phyloP scores from a whole-genome alignment of 768 basidiomycete species.

The Boletus vinaceobasis region DNA sequence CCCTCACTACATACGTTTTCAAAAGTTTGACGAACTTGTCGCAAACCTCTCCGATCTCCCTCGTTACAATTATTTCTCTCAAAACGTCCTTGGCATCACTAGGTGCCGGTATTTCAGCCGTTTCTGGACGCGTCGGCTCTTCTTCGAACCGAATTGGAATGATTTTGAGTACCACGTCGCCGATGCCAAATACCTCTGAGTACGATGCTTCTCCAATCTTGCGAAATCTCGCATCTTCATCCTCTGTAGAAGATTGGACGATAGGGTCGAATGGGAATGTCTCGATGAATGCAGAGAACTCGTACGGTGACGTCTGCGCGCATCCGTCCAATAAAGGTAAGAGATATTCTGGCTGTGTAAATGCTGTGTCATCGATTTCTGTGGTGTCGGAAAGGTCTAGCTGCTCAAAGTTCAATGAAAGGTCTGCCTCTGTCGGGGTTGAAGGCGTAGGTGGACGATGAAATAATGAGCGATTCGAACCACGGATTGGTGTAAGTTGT shows the following conservation, averaged over 20 bases:
- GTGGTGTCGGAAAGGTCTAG: slow-evolving; percentile 48
- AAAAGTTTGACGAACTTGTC: slow-evolving; percentile 76
- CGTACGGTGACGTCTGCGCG: slow-evolving; percentile 61
- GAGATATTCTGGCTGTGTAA: slow-evolving; percentile 51
- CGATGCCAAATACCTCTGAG: slow-evolving; percentile 92
- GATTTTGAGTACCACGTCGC: slow-evolving; percentile 86
- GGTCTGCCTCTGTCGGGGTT: slow-evolving; percentile 50
- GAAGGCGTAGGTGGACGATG: slow-evolving; percentile 52
- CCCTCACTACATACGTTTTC: slow-evolving; percentile 83
- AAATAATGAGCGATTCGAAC: slow-evolving; percentile 33
- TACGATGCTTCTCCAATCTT: slow-evolving; percentile 98
- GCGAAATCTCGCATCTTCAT: slow-evolving; percentile 45
- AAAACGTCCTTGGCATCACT: slow-evolving; percentile 73
- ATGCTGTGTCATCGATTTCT: slow-evolving; percentile 45
- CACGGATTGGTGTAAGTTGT: slow-evolving; percentile 66
- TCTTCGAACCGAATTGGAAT: slow-evolving; percentile 68
- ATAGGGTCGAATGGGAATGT: slow-evolving; percentile 74
- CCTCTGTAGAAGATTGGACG: slow-evolving; percentile 37
- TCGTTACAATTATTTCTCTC: slow-evolving; percentile 77
- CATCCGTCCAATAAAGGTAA: slow-evolving; percentile 69
- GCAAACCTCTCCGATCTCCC: slow-evolving; percentile 72
- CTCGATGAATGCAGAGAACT: slow-evolving; percentile 81
- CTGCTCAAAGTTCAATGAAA: slow-evolving; percentile 30
- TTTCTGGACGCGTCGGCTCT: slow-evolving; percentile 24
- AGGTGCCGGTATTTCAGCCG: slow-evolving; percentile 57